phyloP scores from a whole-genome alignment of 441 rosid species.

The Erodium moschatum region DNA sequence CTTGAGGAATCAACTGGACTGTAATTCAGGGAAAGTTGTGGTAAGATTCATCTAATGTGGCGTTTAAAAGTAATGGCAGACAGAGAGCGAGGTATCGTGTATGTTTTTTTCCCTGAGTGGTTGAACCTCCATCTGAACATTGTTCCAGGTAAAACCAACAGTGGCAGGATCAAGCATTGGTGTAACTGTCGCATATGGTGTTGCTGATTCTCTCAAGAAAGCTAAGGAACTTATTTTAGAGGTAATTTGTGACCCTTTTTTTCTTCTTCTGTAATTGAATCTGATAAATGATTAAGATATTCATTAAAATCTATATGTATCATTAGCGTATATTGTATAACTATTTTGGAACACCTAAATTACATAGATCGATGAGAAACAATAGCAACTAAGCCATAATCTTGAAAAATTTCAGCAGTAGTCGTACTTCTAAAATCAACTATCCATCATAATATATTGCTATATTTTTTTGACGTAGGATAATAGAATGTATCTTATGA shows the following conservation, averaged over 20 bases:
- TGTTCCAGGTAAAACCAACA: conserved; percentile 74
- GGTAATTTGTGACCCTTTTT: conserved; percentile 34
- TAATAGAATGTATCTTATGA: not conserved
- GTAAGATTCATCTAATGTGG: conserved; percentile 39
- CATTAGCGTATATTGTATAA: not conserved
- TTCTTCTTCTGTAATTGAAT: not conserved
- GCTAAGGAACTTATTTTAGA: conserved; percentile 56
- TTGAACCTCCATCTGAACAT: not conserved
- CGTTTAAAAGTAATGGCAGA: conserved; percentile 14
- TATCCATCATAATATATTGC: no score
- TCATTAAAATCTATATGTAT: not conserved
- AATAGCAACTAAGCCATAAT: not conserved
- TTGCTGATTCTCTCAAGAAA: conserved; percentile 61
- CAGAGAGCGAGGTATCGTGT: conserved; percentile 11
- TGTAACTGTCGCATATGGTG: conserved; percentile 85
- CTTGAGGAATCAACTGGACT: conserved; percentile 54
- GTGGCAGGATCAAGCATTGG: conserved; percentile 96
- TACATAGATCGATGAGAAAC: not conserved
- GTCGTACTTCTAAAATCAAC: no score
- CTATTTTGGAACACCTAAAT: not conserved
- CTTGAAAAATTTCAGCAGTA: no score
- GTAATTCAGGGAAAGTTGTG: conserved; percentile 68
- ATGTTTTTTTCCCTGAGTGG: not conserved
- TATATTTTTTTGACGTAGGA: not conserved
- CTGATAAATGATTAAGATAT: not conserved